Conservation (phyloP, 352 stramenopile genomes). For the Pythium folliculosum region DNA sequence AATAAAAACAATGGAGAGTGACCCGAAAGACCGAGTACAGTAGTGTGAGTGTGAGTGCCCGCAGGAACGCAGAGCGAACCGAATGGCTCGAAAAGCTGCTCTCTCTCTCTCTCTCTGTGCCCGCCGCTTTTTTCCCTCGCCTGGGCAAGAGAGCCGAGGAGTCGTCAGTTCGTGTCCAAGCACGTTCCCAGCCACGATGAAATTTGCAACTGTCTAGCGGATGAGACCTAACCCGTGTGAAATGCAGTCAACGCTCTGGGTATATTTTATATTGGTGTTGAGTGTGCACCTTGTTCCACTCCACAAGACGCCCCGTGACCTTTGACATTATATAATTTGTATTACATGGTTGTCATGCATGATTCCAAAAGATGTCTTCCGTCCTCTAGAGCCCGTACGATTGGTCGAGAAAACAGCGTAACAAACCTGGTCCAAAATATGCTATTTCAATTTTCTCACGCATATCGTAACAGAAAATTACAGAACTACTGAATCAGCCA, state of each 20-base stretch:
- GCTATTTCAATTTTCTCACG: too few relatives aligned
- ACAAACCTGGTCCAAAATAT: not conserved
- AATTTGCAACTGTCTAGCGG: conserved; percentile 8
- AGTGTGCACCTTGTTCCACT: too few relatives aligned
- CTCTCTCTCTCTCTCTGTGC: not conserved
- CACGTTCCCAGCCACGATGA: not conserved
- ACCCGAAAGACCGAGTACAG: not conserved
- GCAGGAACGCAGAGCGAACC: not conserved
- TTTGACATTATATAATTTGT: too few relatives aligned
- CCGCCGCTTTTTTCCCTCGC: not conserved
- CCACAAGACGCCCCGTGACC: too few relatives aligned
- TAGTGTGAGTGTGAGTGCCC: not conserved
- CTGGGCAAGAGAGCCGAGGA: not conserved
- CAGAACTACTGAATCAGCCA: not conserved
- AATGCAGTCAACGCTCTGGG: not conserved
- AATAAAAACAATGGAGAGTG: conserved; percentile 4
- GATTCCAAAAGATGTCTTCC: too few relatives aligned
- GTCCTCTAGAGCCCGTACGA: too few relatives aligned
- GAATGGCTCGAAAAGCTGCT: not conserved
- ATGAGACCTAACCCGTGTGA: not conserved
- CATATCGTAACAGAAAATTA: too few relatives aligned
- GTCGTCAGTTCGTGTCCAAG: conserved; percentile 7
- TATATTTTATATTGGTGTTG: not conserved
- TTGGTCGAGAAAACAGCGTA: not conserved
- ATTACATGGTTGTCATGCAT: not conserved